Evolutionary conservation across 2,329 filamentous ascomycete genomes (phyloP).

Genomic region (Neurospora sp.): DNA sequence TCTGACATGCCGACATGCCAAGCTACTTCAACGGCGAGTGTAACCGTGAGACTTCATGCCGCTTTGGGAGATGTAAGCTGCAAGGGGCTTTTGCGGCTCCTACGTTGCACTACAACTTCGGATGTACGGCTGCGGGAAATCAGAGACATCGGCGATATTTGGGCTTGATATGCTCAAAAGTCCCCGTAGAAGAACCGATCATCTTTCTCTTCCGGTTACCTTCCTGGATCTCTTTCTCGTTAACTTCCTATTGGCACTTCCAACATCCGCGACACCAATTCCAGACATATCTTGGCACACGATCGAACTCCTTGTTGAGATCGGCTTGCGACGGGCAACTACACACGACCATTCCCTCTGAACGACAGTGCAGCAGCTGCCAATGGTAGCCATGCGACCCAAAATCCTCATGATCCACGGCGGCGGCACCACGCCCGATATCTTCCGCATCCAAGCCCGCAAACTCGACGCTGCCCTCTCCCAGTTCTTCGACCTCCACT

Average conservation of each 20-base stretch:
- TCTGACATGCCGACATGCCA: neutral
- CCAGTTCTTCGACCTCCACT: slow-evolving; percentile 26
- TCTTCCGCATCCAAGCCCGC: slow-evolving; percentile 27
- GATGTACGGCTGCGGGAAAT: accelerated
- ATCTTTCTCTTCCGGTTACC: neutral
- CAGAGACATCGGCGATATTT: neutral
- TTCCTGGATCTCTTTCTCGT: accelerated
- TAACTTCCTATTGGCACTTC: neutral
- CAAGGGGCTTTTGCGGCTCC: neutral
- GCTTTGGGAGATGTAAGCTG: neutral
- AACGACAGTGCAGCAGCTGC: neutral
- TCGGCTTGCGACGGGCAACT: neutral
- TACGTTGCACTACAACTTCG: neutral
- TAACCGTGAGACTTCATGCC: neutral
- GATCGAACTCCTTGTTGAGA: neutral
- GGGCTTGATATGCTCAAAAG: neutral
- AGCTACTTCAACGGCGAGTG: neutral
- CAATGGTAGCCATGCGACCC: slow-evolving; percentile 1
- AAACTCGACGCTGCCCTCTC: slow-evolving; percentile 22
- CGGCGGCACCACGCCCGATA: slow-evolving; percentile 26
- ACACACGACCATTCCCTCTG: neutral
- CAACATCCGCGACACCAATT: neutral
- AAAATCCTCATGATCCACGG: slow-evolving; percentile 30
- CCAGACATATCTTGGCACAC: neutral
- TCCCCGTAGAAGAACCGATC: neutral